These are phyloP conservation scores for Talaromyces sp. DNA, from an alignment of 2,329 filamentous ascomycete genomes.

Conservation along the genomic window DNA sequence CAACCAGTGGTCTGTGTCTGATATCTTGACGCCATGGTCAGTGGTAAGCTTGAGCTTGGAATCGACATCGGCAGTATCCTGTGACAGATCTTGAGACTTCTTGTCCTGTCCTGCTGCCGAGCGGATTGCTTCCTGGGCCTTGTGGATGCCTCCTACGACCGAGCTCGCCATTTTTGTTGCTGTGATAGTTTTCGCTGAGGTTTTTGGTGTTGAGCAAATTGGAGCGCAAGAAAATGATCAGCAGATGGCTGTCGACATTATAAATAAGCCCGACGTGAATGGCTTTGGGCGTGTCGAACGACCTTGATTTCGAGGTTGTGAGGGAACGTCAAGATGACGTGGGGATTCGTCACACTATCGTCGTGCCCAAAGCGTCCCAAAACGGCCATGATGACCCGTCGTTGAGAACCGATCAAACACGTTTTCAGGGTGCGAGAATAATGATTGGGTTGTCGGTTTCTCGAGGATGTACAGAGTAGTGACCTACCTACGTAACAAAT, in stretches of 20 bases:
- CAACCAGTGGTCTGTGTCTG: slow-evolving; percentile 73
- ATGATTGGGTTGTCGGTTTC: not conserved
- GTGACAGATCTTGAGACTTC: slow-evolving; percentile 59
- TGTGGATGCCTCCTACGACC: slow-evolving; percentile 24
- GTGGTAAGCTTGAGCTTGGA: slow-evolving; percentile 61
- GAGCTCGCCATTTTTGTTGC: slow-evolving; percentile 19
- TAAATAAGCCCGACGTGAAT: not conserved
- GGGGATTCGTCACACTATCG: not conserved
- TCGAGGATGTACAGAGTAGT: not conserved
- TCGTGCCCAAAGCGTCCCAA: not conserved
- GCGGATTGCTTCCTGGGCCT: slow-evolving; percentile 22
- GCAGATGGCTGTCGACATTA: not conserved
- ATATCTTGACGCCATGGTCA: slow-evolving; percentile 70
- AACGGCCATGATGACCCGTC: not conserved
- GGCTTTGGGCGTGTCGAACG: not conserved
- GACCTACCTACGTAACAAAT: too few relatives aligned
- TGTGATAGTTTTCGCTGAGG: not conserved
- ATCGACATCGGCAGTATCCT: slow-evolving; percentile 54
- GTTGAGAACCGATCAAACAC: not conserved
- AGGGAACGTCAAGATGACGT: slow-evolving; percentile 1
- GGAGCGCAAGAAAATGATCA: not conserved
- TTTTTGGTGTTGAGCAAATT: not conserved
- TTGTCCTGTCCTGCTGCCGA: slow-evolving; percentile 22
- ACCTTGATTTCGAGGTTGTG: not conserved
- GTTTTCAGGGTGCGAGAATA: not conserved